Percentiles rank a stretch among this genome's conserved stretches.
Evolutionary conservation across 2,329 filamentous ascomycete genomes (phyloP).

Genomic region (Amesomyces nigricolor): DNA sequence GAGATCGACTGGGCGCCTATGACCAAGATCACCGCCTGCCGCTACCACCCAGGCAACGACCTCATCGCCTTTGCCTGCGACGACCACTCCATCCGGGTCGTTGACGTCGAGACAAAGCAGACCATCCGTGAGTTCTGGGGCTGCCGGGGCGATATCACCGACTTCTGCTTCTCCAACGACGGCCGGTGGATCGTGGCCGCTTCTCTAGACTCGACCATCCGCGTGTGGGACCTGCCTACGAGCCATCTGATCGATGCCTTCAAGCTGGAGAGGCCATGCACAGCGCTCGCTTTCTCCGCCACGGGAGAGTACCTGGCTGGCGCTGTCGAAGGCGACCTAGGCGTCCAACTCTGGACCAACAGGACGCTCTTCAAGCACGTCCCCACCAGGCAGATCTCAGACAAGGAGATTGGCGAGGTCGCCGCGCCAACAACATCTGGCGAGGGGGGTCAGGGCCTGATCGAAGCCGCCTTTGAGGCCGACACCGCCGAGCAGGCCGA

Average conservation of each 20-base stretch:
- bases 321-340: slow-evolving; percentile 72
- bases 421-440: slow-evolving; percentile 71
- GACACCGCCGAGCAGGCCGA: slow-evolving; percentile 40
- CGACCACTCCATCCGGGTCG: slow-evolving; percentile 78
- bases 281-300: slow-evolving; percentile 76
- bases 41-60: slow-evolving; percentile 77
- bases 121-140: slow-evolving; percentile 92
- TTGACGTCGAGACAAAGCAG: slow-evolving; percentile 85
- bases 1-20: slow-evolving; percentile 80
- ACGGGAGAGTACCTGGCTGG: slow-evolving; percentile 95
- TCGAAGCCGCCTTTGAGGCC: slow-evolving; percentile 70
- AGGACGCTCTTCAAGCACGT: slow-evolving; percentile 85
- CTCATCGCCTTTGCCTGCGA: slow-evolving; percentile 84
- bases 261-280: slow-evolving; percentile 71
- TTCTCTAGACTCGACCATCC: slow-evolving; percentile 70
- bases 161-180: slow-evolving; percentile 85
- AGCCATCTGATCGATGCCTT: slow-evolving; percentile 94
- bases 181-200: slow-evolving; percentile 90
- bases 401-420: slow-evolving; percentile 63
- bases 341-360: slow-evolving; percentile 96
- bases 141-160: slow-evolving; percentile 65
- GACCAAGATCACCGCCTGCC: slow-evolving; percentile 67
- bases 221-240: slow-evolving; percentile 93
- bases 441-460: slow-evolving; percentile 68
- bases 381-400: slow-evolving; percentile 76